Evolutionary conservation across 2,329 filamentous ascomycete species (phyloP), one percentile per base, ranked within the genome.

Genomic region (Xylariaceae sp.): DNA sequence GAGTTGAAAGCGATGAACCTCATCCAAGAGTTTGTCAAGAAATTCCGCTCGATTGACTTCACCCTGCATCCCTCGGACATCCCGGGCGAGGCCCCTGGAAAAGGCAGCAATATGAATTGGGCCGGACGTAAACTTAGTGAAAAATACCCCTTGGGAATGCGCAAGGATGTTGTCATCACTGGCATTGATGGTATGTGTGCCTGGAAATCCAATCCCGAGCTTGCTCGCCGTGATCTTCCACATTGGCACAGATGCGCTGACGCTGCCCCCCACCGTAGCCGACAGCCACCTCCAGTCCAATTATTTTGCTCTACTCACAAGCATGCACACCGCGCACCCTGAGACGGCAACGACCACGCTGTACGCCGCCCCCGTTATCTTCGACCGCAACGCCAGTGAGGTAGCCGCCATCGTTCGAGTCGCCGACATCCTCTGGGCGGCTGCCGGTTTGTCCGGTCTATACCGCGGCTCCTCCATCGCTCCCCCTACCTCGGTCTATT

Each of bases 41-140:
- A 70, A 37, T 85, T 86, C 52, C 73, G 75, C 26, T 71, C 69
- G 38, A 78, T 86, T 46, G 72, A 76, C 47, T 78, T 74, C 51
- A 83, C 79, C 3, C 57, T 83, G 10, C 81, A 86, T 48, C 80
- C 81, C 1, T 59, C 66, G 15, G 75, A 75, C 35, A 73, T 85
- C 32, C 70, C 72, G 3, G 75, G 77, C 10, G 81, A 86, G 52
- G 73, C 80, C 31, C 77, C 80, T 34, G 81, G 81, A 37, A 86
- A 86, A 52, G 81, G 81, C 43, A 85, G 80, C 61, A 86, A 86
- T 55, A 68, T 82, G 39, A 73, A 74, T 32, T 86, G 80, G 77
- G 78, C 79, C 13, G 80, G 79, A 8, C 71, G 72, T 43, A 76
- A 78, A 53, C 64, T 80, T 32, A 79, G 75, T 52, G 68, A 71